Percentiles rank a stretch among this genome's conserved stretches.
phyloP scores from a whole-genome alignment of 331 rosid species.

The Prunus yedoensis region DNA sequence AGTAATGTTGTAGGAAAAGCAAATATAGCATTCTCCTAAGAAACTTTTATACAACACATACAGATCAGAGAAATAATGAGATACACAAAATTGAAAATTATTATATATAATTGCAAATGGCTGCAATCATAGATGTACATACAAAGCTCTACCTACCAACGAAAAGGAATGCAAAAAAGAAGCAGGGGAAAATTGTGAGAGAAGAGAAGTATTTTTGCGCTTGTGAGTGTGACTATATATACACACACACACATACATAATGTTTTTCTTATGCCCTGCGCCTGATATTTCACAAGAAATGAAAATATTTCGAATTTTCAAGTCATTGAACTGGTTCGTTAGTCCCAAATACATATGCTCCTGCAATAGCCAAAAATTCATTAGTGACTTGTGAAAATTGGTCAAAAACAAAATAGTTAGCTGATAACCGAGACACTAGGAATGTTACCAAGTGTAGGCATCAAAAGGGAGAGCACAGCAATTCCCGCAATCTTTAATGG shows the following conservation, averaged over 20 bases:
- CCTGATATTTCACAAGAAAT: no score
- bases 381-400: not conserved
- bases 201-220: not conserved
- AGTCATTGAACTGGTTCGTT: constrained; percentile 11
- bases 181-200: not conserved
- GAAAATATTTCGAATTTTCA: no score
- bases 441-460: constrained; percentile 78
- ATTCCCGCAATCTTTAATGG: constrained; percentile 73
- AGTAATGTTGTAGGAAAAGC: not conserved
- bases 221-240: not conserved
- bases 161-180: not conserved
- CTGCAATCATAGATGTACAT: not conserved
- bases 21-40: not conserved
- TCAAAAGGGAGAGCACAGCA: constrained; percentile 50
- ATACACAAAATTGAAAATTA: not conserved
- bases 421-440: no score
- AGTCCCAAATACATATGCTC: constrained; percentile 61
- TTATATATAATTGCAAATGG: not conserved
- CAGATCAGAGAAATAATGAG: not conserved
- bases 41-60: no score
- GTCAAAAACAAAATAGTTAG: not conserved
- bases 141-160: not conserved
- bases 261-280: no score
- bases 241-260: not conserved
- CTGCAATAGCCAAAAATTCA: constrained; percentile 40